A percentile compares a stretch with the other conserved stretches of the same genome.
Conservation (phyloP, 768 basidiomycete species). For the Sistotremastrum niveocremeum region DNA sequence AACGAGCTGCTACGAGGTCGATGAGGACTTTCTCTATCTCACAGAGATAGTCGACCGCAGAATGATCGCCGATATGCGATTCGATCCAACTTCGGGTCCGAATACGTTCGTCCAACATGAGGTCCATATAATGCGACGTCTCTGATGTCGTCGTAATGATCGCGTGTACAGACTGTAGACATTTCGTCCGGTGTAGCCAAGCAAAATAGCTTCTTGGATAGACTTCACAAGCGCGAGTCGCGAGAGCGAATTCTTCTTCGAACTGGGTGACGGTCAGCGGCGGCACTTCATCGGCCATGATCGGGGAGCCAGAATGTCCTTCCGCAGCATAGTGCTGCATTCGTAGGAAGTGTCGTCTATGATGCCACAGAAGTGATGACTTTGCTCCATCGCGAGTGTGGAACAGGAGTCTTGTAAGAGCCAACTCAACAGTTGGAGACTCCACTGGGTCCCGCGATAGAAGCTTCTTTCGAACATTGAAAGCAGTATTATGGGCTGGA, state of each 20-base stretch:
- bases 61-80: constrained; percentile 53
- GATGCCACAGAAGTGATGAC: constrained; percentile 56
- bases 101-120: constrained; percentile 27
- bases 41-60: constrained; percentile 44
- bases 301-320: neutral
- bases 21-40: constrained; percentile 12
- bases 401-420: constrained; percentile 31
- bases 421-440: constrained; percentile 33
- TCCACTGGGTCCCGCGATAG: constrained; percentile 13
- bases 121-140: constrained; percentile 12
- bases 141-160: constrained; percentile 4
- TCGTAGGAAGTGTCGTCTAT: constrained; percentile 51
- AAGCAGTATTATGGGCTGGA: constrained; percentile 55
- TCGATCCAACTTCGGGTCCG: constrained; percentile 40
- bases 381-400: constrained; percentile 44
- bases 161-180: constrained; percentile 24
- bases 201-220: constrained; percentile 68
- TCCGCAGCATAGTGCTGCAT: neutral
- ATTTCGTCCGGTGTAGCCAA: constrained; percentile 48
- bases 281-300: neutral
- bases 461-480: constrained; percentile 46
- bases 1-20: constrained; percentile 5
- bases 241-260: constrained; percentile 33
- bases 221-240: constrained; percentile 37
- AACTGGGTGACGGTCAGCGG: constrained; percentile 9